Percentiles rank a stretch among this genome's conserved stretches.
Conservation (phyloP, 2,329 filamentous ascomycete genomes). For the Lachnellula arida region DNA sequence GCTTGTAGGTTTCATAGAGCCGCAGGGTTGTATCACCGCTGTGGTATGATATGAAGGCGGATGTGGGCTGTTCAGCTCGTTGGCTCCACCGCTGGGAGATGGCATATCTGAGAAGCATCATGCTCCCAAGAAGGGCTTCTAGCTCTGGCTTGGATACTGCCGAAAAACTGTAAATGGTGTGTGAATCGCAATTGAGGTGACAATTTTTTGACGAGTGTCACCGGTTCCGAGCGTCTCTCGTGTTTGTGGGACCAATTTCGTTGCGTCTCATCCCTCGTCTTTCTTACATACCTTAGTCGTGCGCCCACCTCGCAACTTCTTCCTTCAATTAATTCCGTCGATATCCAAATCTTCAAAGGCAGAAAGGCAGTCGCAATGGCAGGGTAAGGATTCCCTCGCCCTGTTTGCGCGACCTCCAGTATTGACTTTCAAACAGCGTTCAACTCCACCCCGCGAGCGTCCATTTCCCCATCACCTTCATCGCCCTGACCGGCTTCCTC, state of each 20-base stretch:
- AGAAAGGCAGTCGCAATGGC: not conserved
- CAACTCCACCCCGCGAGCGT: conserved; percentile 16
- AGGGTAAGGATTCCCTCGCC: not conserved
- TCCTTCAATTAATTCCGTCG: conserved; percentile 13
- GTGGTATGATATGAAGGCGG: too few species aligned
- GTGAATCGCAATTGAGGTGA: too few species aligned
- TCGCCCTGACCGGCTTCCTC: conserved; percentile 7
- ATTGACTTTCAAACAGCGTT: not conserved
- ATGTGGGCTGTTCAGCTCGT: too few species aligned
- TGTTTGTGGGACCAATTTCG: too few species aligned
- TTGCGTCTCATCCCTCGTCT: too few species aligned
- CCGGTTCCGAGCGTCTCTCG: too few species aligned
- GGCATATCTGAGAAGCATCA: too few species aligned
- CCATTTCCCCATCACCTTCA: conserved; percentile 16
- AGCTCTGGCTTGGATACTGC: too few species aligned
- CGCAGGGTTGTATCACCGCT: too few species aligned
- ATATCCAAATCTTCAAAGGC: not conserved
- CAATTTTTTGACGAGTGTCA: not conserved
- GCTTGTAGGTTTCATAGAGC: too few species aligned
- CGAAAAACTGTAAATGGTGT: not conserved
- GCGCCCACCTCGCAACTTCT: not conserved
- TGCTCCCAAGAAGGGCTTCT: too few species aligned
- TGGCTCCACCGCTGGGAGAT: too few species aligned
- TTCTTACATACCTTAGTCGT: conserved; percentile 8
- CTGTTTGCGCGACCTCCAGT: not conserved